Base-by-base conservation (phyloP, 2,329 filamentous ascomycete genomes). In the Cladosporium phlei region DNA sequence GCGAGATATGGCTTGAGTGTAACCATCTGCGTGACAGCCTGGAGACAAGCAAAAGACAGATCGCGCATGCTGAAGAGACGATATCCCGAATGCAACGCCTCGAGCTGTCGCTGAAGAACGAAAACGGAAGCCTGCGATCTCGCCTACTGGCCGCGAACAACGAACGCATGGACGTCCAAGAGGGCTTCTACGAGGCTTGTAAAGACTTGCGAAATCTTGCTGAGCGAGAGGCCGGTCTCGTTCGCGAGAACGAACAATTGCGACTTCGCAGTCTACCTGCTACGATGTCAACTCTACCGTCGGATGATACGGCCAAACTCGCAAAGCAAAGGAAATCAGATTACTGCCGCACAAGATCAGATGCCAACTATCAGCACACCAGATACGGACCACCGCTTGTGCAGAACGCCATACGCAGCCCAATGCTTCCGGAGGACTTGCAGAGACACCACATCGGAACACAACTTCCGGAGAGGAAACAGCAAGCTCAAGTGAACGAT, bases 91-190 rank as follows among this genome's bases (percentile, higher is more conserved):
- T 64, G 1, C 69, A 67, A 50, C 62, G 67, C 38, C 59, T 53
- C 11, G 59, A 62, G 34, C 55, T 63, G 43, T 59, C 62, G 3
- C 49, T 69, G 27, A 63, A 65, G 35, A 68, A 66, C 38, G 64
- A 61, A 0, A 59, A 67, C 6, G 60, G 63, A 12, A 59, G 67
- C 39, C 57, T 72, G 5, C 66, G 70, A 39, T 61, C 58, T 14
- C 61, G 67, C 6, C 54, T 72, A 25, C 61, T 66, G 25, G 55
- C 64, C 11, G 63, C 68, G 16, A 72, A 73, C 48, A 59, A 61
- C 12, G 61, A 68, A 46, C 69, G 67, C 43, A 34, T 69, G 0
- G 71, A 73, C 47, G 64, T 58, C 4, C 51, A 63, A 9, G 58
- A 64, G 48, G 58, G 55, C 11, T 59, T 61, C 28, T 50, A 59